Conservation (phyloP, 495 filamentous ascomycete genomes). For the Glonium stellatum region DNA sequence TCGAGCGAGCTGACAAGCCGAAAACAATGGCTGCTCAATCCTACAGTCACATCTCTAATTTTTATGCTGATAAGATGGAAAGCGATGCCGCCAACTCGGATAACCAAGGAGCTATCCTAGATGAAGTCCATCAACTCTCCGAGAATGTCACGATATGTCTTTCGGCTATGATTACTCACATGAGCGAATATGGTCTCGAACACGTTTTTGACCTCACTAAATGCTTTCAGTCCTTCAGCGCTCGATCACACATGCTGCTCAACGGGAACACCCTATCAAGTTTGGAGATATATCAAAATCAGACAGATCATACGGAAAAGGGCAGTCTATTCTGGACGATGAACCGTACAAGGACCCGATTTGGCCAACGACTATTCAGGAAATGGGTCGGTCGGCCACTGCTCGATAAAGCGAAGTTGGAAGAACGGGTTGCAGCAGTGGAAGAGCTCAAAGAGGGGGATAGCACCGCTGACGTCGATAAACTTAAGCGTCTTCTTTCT, state of each 20-base stretch:
- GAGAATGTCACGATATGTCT: slow-evolving; percentile 86
- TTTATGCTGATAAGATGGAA: slow-evolving; percentile 87
- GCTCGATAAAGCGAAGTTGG: slow-evolving; percentile 66
- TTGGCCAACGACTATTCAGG: slow-evolving; percentile 78
- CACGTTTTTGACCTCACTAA: slow-evolving; percentile 96
- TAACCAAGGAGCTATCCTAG: slow-evolving; percentile 55
- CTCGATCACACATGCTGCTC: slow-evolving; percentile 89
- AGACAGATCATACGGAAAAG: slow-evolving; percentile 77
- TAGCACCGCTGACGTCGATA: slow-evolving; percentile 60
- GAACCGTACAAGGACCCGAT: slow-evolving; percentile 84
- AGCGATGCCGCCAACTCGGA: slow-evolving; percentile 40
- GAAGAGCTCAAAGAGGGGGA: slow-evolving; percentile 74
- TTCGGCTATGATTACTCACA: slow-evolving; percentile 92
- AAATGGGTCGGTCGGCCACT: slow-evolving; percentile 95
- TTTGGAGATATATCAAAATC: slow-evolving; percentile 92
- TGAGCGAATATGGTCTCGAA: slow-evolving; percentile 88
- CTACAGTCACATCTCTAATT: slow-evolving; percentile 83
- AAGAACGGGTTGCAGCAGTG: slow-evolving; percentile 80
- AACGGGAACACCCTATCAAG: slow-evolving; percentile 93
- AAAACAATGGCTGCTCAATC: slow-evolving; percentile 80
- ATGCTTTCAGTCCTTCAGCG: slow-evolving; percentile 95
- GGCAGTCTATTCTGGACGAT: slow-evolving; percentile 95
- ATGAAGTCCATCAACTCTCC: slow-evolving; percentile 78
- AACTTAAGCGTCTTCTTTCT: slow-evolving; percentile 58
- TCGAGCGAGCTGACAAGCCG: slow-evolving; percentile 68